A percentile compares a stretch with the other conserved stretches of the same genome.
phyloP scores from a whole-genome alignment of 164 flowering plant species.

The Nelumbo lutea region DNA sequence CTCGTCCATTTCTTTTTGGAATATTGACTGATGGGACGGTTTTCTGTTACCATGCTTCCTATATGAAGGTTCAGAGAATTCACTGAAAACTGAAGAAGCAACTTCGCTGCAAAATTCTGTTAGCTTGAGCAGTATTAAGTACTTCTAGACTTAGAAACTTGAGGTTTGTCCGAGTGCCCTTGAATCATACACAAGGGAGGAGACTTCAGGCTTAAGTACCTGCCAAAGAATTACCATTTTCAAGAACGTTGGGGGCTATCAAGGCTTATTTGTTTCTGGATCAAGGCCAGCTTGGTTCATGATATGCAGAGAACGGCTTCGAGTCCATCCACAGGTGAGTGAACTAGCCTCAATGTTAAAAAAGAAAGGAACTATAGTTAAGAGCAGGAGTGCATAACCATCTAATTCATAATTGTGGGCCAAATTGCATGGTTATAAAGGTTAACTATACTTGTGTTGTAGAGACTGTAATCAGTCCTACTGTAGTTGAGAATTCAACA shows the following conservation, averaged over 20 bases:
- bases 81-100: conserved; percentile 51
- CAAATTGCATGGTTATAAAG: too few relatives aligned
- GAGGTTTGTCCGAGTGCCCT: conserved; percentile 73
- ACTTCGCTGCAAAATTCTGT: conserved; percentile 36
- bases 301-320: conserved; percentile 86
- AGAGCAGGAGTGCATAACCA: background rate
- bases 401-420: too few relatives aligned
- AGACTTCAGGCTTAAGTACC: conserved; percentile 36
- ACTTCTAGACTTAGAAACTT: conserved; percentile 82
- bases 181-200: conserved; percentile 72
- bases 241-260: conserved; percentile 78
- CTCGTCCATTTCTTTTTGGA: conserved; percentile 83
- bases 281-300: conserved; percentile 93
- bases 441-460: too few relatives aligned
- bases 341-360: background rate
- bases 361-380: background rate
- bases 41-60: conserved; percentile 90
- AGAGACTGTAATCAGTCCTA: too few relatives aligned
- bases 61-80: conserved; percentile 69
- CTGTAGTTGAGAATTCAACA: too few relatives aligned
- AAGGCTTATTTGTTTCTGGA: conserved; percentile 91
- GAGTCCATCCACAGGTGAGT: conserved; percentile 95
- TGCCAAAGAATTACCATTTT: conserved; percentile 58
- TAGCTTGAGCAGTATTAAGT: conserved; percentile 34
- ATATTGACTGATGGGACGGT: conserved; percentile 83